Conservation (phyloP, 129 eudicot genomes). For the Saussurea involucrata region DNA sequence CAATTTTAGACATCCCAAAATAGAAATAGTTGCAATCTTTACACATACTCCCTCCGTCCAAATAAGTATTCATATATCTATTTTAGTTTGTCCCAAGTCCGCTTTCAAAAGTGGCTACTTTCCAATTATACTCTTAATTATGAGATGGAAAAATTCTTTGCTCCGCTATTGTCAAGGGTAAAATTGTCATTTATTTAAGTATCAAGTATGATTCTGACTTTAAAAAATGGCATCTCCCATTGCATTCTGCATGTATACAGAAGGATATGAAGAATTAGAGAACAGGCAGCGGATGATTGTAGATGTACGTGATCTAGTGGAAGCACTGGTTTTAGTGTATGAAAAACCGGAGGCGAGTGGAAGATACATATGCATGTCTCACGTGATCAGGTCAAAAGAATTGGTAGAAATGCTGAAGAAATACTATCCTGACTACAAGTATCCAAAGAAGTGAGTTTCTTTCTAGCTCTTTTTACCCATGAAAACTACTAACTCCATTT, state of each 20-base stretch:
- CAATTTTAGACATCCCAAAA: neutral
- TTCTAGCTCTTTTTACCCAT: neutral
- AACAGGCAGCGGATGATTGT: conserved; percentile 45
- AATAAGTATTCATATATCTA: neutral
- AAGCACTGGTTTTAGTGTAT: conserved; percentile 48
- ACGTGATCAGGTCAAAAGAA: conserved; percentile 32
- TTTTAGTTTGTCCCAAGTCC: neutral
- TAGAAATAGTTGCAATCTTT: neutral
- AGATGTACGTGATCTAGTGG: conserved; percentile 86
- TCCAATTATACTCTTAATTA: neutral
- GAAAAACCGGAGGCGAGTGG: conserved; percentile 85
- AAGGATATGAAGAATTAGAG: conserved; percentile 55
- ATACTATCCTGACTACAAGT: conserved; percentile 57
- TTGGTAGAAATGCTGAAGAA: conserved; percentile 57
- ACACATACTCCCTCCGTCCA: neutral
- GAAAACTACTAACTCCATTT: neutral
- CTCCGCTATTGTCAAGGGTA: neutral
- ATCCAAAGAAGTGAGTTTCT: conserved; percentile 63
- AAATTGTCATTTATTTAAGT: neutral
- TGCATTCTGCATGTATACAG: conserved; percentile 31
- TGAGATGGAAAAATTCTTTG: neutral
- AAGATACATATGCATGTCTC: conserved; percentile 69
- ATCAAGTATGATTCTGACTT: neutral
- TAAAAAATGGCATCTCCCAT: neutral
- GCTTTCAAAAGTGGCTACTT: neutral